phyloP scores from a whole-genome alignment of 2,329 filamentous ascomycete species.

The Fusarium nisikadoi region DNA sequence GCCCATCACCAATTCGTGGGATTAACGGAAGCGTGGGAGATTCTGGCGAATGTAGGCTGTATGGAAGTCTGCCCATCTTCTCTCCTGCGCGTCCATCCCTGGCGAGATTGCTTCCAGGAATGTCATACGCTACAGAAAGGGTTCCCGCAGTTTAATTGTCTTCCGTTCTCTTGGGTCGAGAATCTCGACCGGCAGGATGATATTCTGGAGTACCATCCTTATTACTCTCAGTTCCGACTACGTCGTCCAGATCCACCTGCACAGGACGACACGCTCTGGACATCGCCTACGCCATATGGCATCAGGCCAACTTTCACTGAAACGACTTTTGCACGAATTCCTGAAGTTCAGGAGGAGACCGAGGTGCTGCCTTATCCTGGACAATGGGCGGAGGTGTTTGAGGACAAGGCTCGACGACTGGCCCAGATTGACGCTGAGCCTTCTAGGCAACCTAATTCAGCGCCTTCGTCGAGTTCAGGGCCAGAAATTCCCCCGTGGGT shows the following conservation, averaged over 20 bases:
- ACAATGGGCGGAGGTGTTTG: neutral
- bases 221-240: neutral
- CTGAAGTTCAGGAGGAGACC: neutral
- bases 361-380: neutral
- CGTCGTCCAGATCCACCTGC: no score
- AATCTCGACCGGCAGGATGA: conserved; percentile 1
- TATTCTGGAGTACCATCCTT: conserved; percentile 6
- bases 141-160: neutral
- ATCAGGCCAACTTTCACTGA: no score
- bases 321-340: no score
- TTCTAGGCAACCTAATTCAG: neutral
- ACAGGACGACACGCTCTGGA: neutral
- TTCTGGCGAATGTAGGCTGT: conserved; percentile 1
- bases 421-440: neutral
- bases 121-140: neutral
- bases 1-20: neutral
- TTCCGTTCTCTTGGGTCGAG: neutral
- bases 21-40: conserved; percentile 6
- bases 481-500: neutral
- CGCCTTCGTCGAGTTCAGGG: neutral
- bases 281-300: neutral
- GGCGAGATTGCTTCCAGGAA: neutral
- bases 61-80: conserved; percentile 27
- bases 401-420: neutral
- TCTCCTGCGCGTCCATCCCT: neutral